Conservation (phyloP, 2,329 filamentous ascomycete species). For the Nannizziopsis arthrosporioides region DNA sequence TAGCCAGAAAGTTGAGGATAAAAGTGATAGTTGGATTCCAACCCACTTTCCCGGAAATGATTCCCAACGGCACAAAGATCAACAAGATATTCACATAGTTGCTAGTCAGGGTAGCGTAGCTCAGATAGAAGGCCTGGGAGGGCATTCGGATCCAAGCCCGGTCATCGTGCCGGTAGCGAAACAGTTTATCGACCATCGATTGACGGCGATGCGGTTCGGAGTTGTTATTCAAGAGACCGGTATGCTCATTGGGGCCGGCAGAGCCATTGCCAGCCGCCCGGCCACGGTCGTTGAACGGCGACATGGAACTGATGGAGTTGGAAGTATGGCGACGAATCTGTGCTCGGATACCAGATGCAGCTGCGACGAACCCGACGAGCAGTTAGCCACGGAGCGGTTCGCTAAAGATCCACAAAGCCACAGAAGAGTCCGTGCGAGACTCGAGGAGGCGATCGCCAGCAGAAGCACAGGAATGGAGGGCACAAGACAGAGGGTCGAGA, state of each 20-base stretch:
- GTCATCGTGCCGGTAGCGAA: conserved; percentile 26
- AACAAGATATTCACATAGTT: conserved; percentile 50
- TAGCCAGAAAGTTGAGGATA: conserved; percentile 52
- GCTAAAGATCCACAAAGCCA: no score
- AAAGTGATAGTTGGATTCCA: conserved; percentile 50
- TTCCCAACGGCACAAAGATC: conserved; percentile 54
- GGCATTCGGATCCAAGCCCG: conserved; percentile 33
- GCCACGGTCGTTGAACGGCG: conserved; percentile 6
- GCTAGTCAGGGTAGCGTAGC: conserved; percentile 35
- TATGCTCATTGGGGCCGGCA: conserved; percentile 8
- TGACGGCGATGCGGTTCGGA: neutral
- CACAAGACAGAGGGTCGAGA: no score
- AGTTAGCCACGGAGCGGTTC: no score
- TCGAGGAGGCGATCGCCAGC: no score
- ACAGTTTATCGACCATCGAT: conserved; percentile 6
- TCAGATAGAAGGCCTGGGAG: conserved; percentile 28
- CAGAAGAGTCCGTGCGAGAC: no score
- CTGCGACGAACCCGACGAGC: conserved; percentile 3
- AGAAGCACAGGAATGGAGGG: no score
- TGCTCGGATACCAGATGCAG: conserved; percentile 13
- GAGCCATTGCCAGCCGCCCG: conserved; percentile 12
- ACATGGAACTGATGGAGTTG: conserved; percentile 12
- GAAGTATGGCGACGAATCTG: conserved; percentile 16
- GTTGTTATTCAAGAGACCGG: conserved; percentile 8
- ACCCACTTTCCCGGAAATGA: conserved; percentile 48